Evolutionary conservation across 768 basidiomycete genomes (phyloP).

Genomic region (Auricularia sp.): DNA sequence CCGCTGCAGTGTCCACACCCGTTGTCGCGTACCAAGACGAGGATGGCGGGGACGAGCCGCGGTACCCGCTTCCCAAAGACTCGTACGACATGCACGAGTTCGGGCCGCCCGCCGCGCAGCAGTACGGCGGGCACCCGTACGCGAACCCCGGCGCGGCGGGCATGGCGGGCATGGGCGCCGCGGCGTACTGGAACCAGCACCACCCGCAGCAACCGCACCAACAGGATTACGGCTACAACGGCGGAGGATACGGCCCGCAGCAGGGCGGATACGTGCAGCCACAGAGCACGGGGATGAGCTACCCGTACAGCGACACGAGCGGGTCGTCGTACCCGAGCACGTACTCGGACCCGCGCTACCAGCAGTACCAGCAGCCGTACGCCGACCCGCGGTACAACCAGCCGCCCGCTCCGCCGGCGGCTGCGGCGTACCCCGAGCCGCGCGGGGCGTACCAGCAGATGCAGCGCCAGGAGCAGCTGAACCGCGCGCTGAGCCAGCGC

Average conservation of each 20-base stretch:
- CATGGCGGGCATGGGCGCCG: neutral
- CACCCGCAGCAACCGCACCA: neutral
- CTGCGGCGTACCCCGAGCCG: neutral
- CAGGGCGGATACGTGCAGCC: neutral
- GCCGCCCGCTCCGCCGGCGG: neutral
- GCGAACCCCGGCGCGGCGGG: neutral
- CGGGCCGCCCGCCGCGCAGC: neutral
- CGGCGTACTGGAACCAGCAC: neutral
- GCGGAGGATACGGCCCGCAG: neutral
- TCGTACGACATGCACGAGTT: constrained; percentile 3
- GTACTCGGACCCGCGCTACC: neutral
- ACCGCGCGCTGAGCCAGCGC: neutral
- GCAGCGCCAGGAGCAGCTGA: constrained; percentile 2
- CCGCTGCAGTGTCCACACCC: neutral
- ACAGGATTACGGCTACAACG: neutral
- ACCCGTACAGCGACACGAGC: neutral
- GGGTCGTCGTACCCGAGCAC: neutral
- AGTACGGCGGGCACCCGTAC: neutral
- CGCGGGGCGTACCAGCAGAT: neutral
- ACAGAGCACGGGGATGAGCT: neutral
- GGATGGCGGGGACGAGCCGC: neutral
- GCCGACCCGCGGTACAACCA: neutral
- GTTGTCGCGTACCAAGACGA: neutral
- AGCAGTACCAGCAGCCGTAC: neutral
- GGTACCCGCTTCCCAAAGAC: neutral